phyloP scores from a whole-genome alignment of 2,329 filamentous ascomycete genomes.

The Nemania sp. region DNA sequence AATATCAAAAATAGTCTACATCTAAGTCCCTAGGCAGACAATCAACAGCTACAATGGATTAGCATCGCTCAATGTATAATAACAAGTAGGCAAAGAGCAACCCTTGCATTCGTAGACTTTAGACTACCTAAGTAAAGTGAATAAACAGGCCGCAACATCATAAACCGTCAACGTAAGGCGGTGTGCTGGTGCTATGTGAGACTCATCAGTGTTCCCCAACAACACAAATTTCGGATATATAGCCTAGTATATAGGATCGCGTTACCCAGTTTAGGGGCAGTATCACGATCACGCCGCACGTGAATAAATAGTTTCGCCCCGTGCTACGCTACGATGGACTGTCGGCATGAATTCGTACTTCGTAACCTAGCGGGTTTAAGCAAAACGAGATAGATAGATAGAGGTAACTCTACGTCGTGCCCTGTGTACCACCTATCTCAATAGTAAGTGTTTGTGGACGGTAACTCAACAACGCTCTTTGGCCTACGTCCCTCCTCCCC shows the following conservation, averaged over 20 bases:
- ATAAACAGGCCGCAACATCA: neutral
- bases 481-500: no score
- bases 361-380: neutral
- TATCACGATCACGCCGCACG: conserved; percentile 1
- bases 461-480: no score
- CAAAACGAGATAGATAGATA: no score
- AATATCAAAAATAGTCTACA: no score
- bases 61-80: no score
- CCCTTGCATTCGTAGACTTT: neutral
- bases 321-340: neutral
- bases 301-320: neutral
- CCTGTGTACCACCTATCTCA: no score
- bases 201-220: neutral
- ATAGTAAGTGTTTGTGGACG: no score
- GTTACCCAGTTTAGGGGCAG: neutral
- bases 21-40: no score
- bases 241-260: neutral
- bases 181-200: neutral
- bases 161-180: neutral
- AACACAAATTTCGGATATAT: neutral
- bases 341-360: neutral
- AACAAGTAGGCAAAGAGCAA: neutral
- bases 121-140: neutral
- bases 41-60: no score
- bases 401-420: no score